Evolutionary conservation across 164 flowering plant genomes (phyloP).

Genomic region (Kingdonia uniflora): DNA sequence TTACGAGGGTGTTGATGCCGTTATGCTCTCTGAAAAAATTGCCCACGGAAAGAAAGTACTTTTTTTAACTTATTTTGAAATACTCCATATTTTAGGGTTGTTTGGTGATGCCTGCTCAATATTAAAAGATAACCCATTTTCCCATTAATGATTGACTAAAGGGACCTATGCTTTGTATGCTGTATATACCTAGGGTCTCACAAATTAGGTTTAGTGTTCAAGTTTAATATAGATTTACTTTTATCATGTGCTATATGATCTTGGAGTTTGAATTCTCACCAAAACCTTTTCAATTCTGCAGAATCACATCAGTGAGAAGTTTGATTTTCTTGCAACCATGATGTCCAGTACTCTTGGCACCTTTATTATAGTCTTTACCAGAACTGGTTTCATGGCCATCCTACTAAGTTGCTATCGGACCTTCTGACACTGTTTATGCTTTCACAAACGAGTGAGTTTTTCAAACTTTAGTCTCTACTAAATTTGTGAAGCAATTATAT

Average conservation of each 20-base stretch:
- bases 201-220: too few relatives aligned
- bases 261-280: slow-evolving; percentile 8
- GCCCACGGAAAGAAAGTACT: slow-evolving; percentile 85
- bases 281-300: slow-evolving; percentile 24
- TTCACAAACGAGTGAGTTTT: slow-evolving; percentile 88
- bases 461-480: background rate
- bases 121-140: too few relatives aligned
- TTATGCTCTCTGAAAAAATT: slow-evolving; percentile 94
- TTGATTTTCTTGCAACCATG: slow-evolving; percentile 96
- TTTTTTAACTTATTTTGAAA: too few relatives aligned
- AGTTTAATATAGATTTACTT: too few relatives aligned
- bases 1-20: slow-evolving; percentile 85
- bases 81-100: too few relatives aligned
- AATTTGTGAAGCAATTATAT: too few relatives aligned
- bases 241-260: too few relatives aligned
- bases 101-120: too few relatives aligned
- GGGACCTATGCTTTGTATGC: too few relatives aligned
- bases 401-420: slow-evolving; percentile 89
- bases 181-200: too few relatives aligned
- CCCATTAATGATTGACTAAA: too few relatives aligned
- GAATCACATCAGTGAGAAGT: slow-evolving; percentile 98
- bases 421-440: slow-evolving; percentile 91
- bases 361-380: slow-evolving; percentile 87
- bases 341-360: slow-evolving; percentile 97
- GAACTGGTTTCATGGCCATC: slow-evolving; percentile 92